Base-by-base conservation (phyloP, 331 rosid species). In the Telfairia occidentalis region DNA sequence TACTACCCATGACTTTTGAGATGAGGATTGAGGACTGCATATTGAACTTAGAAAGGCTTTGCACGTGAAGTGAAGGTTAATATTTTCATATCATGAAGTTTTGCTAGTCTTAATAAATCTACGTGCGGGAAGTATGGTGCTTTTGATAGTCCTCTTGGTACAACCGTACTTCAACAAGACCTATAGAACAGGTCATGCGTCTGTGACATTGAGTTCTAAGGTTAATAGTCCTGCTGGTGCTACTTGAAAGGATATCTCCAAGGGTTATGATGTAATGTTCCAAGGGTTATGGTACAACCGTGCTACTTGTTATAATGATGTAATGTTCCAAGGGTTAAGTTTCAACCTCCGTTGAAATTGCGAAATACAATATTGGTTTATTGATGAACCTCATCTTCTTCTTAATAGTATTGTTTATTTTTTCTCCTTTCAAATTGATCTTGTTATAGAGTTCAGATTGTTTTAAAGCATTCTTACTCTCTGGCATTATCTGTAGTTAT, bases 331-430 rank as follows among this genome's bases (percentile, higher is more conserved):
- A 26, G 16, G 57, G 15, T 69, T 34, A 15, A 69, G 74, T 45
- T 69, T 69, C 54, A 26, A 69, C 40, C 54, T 69, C 57, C 35
- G 26, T 69, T 45, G 43, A 29, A 42, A 45, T 69, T 69, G 57
- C 57, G 24, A 26, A 24, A 11, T 66, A 42, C 16, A 2, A 11
- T 48, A 48, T 3, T 32, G 37, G 29, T 0, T 3, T 26, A 24
- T 40, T 38, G 19, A 65, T 42, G 55, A 67, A 67, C 74, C 13
- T 43, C 37, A 24, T 69, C 15, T 48, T 43, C 54, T n/a, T 69
- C 55, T 69, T 48, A 69, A 13, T 15, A 13, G 53, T 26, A 9
- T 2, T 19, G n/a, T 40, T 3, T 15, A 1, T 1, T 30, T 21
- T 13, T 29, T 38, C 12, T 5, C 54, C 37, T 69, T 69, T 40